Conservation (phyloP, 805 yeast genomes). For the Monosporozyma siamensis region DNA sequence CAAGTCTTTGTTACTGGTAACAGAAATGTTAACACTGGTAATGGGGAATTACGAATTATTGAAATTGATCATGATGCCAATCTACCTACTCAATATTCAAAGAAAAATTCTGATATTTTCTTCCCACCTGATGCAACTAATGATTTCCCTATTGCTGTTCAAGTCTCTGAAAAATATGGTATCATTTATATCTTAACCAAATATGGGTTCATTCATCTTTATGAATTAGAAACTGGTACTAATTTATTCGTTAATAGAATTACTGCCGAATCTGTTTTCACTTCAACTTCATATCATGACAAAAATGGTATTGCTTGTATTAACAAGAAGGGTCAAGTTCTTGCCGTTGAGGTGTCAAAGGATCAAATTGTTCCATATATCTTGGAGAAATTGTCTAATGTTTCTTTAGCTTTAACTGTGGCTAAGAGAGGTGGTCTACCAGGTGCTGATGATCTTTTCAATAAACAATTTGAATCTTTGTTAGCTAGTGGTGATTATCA, state of each 20-base stretch:
- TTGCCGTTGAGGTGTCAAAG: constrained; percentile 81
- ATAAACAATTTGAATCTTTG: constrained; percentile 82
- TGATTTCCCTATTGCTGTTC: constrained; percentile 93
- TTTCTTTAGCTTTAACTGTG: constrained; percentile 73
- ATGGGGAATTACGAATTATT: constrained; percentile 77
- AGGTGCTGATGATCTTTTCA: constrained; percentile 89
- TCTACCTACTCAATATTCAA: constrained; percentile 65
- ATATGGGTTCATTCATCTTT: constrained; percentile 91
- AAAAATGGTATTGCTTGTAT: constrained; percentile 83
- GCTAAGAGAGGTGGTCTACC: constrained; percentile 95
- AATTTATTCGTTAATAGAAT: constrained; percentile 93
- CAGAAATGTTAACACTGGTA: constrained; percentile 67
- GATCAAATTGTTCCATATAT: constrained; percentile 84
- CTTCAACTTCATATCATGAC: constrained; percentile 64
- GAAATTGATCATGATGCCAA: constrained; percentile 91
- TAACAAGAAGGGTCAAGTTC: constrained; percentile 90
- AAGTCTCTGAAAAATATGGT: constrained; percentile 78
- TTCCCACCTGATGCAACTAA: constrained; percentile 94
- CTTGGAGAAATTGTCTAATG: constrained; percentile 75
- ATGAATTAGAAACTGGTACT: constrained; percentile 86
- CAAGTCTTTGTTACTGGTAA: constrained; percentile 90
- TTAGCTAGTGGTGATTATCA: constrained; percentile 78
- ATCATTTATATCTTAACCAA: constrained; percentile 84
- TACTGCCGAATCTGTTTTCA: constrained; percentile 90
- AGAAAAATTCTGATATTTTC: constrained; percentile 85